Evolutionary conservation across 352 stramenopile species (phyloP).

Genomic region (Globisporangium polare): DNA sequence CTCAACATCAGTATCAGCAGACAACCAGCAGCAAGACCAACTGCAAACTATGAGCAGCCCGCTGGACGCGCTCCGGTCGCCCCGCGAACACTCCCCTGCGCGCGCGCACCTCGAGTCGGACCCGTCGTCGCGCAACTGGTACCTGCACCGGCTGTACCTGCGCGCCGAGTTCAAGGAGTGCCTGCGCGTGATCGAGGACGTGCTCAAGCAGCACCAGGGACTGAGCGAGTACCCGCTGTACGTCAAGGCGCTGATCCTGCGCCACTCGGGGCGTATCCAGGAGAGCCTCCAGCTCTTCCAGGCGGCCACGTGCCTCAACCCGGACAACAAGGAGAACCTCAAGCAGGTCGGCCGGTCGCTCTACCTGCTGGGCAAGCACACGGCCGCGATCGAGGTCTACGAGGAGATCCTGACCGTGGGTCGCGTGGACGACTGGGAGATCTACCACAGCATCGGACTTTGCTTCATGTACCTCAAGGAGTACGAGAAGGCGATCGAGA

Average conservation of each 20-base stretch:
- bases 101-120: constrained; percentile 27
- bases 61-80: constrained; percentile 56
- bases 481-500: constrained; percentile 84
- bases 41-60: constrained; percentile 15
- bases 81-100: constrained; percentile 34
- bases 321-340: constrained; percentile 89
- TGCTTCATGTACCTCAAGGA: constrained; percentile 92
- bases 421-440: constrained; percentile 89
- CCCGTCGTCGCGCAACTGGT: constrained; percentile 74
- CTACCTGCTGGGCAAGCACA: constrained; percentile 88
- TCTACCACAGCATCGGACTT: constrained; percentile 90
- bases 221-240: constrained; percentile 92
- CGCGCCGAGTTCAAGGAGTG: constrained; percentile 88
- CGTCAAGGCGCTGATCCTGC: constrained; percentile 89
- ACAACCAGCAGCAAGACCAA: constrained; percentile 1
- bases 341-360: constrained; percentile 86
- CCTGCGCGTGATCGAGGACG: constrained; percentile 85
- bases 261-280: constrained; percentile 86
- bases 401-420: constrained; percentile 85
- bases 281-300: constrained; percentile 91
- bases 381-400: constrained; percentile 86
- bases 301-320: constrained; percentile 89
- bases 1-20: background rate
- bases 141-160: constrained; percentile 80
- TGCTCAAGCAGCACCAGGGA: constrained; percentile 78